Base-by-base conservation (phyloP, 2,329 filamentous ascomycete genomes). In the Fusarium goolgardi region DNA sequence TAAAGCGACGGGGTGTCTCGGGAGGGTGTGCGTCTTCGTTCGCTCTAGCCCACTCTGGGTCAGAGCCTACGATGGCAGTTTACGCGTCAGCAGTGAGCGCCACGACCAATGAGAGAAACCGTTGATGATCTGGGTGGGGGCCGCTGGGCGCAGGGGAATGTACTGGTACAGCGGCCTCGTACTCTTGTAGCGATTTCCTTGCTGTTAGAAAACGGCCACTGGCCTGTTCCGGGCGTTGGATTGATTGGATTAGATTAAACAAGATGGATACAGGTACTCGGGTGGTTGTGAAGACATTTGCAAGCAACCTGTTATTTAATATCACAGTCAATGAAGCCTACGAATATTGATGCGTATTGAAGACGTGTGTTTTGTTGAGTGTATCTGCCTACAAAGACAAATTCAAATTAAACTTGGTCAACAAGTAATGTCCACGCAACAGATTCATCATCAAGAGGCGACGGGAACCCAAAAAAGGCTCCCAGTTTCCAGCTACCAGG, bases 51-150 rank as follows among this genome's bases (percentile, higher is more conserved):
- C 65, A 69, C 70, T 63, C 69, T 73, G 58, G 63, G 67, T 50
- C 70, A 73, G 67, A 65, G 68, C 69, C 69, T 71, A 65, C 66
- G 70, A 75, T 73, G 73, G 70, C 73, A 76, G 75, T 78, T 78
- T 78, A 78, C 77, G 77, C 77, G 77, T 79, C 77, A 79, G 77
- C 77, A 72, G 70, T 66, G 65, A 68, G 60, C 51, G 57, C 52
- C 45, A 61, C 66, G 59, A 45, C 77, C 77, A 78, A 78, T 78
- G 63, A 76, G 29, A 21, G 65, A 41, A 27, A 31, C 51, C 52
- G 31, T 45, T 46, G 53, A 35, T 32, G 58, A 51, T 54, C 37
- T 34, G 57, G 63, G 73, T 64, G 70, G 72, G 71, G 69, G 56
- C 63, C 45, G 41, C 65, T 73, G 69, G 70, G 71, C 65, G 72